Base-by-base conservation (phyloP, 73 alveolate genomes). In the Tetrahymena borealis region DNA sequence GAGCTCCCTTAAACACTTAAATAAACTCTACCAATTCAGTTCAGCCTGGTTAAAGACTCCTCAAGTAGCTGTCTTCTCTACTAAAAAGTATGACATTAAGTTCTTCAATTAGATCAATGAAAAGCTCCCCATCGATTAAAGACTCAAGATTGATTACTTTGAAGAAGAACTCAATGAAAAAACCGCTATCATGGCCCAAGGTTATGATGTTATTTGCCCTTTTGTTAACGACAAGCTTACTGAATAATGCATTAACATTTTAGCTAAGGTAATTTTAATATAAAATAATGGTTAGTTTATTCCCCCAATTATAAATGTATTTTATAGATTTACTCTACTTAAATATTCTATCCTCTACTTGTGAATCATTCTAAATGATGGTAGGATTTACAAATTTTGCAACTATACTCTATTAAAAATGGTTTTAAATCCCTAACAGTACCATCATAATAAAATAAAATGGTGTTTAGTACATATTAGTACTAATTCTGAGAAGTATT, bases 91-190 rank as follows among this genome's bases (percentile, higher is more conserved):
- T 33, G 95, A 93, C 38, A 11, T 93, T 11, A 42, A 93, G 37
- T 93, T 39, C 93, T 85, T 93, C 38, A 42, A 85, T 28, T 40
- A 93, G 35, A 90, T 93, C 33, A 93, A 93, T 18, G 39, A 38
- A 39, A 79, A 60, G 41, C 40, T 85, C 32, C 93, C 93, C 32
- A 92, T 79, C 2, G 95, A 93, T 36, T 79, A 90, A 93, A 18
- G 91, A 93, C 42, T 85, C 16, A 85, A 78, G 41, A 39, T 93
- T 41, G 39, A 90, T 33, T 93, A 39, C 78, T 93, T 93, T 24
- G 78, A 91, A 35, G 95, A 93, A 33, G 90, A 93, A 41, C 41
- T 79, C 20, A 93, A 93, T 79, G 95, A 93, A 13, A 93, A 85
- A 36, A 93, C 93, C 33, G 95, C 85, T 9, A 93, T 85, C 40